Base-by-base conservation (phyloP, 2,329 filamentous ascomycete genomes). In the Trichoderma harzianum region DNA sequence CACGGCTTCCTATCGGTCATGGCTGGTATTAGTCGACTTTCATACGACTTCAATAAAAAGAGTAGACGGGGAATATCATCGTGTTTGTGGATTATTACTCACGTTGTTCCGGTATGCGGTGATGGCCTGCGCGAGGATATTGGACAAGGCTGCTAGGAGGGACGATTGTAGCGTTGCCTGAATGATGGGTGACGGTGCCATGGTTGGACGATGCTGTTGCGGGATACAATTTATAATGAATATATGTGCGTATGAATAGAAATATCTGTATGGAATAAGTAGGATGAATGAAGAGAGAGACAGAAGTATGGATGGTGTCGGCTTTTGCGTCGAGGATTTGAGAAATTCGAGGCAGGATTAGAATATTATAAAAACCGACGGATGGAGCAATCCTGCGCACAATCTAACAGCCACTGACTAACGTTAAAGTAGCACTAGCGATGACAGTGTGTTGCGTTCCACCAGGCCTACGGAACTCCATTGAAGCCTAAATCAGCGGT, bases 41-140 rank as follows among this genome's bases (percentile, higher is more conserved):
- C 26, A 62, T 62, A 51, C 3, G 4, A 21, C 6, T 12, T 47
- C 43, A n/a, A 39, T 16, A 7, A 43, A 47, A 10, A 47, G 5
- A 8, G 16, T 4, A 51, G n/a, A 21, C 0, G 47, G 11, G 5
- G 21, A 14, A 53, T 53, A 53, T 24, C 5, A 21, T 47, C n/a
- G 21, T 21, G n/a, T 5, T 5, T 53, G 21, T 14, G n/a, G 47
- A 21, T 24, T 53, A 2, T 32, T 4, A 68, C 63, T 26, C 84
- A 92, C 92, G 76, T 87, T 83, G 53, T 82, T 81, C 76, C 86
- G 87, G 76, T 91, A 90, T 8, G 90, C 87, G 8, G 86, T 86
- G 73, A 96, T 87, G 71, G 85, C 82, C 81, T 96, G 93, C 11
- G 92, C 93, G 62, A 95, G 81, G 30, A 94, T 78, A 78, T 93